Conservation (phyloP, 352 stramenopile genomes). For the Chrysophaeum taylorii region DNA sequence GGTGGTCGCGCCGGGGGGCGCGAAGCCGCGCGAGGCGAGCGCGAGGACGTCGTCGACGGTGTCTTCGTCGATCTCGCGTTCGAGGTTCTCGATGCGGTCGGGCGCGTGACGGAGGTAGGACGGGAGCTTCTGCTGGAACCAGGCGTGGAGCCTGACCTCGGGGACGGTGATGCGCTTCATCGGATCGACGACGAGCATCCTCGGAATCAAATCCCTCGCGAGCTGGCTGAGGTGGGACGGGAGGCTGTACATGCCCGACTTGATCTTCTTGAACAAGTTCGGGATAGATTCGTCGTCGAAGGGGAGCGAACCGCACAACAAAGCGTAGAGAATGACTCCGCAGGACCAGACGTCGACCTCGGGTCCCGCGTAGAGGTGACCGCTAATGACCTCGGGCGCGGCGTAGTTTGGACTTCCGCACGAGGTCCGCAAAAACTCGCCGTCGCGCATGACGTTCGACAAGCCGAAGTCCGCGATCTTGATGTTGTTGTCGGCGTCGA, state of each 20-base stretch:
- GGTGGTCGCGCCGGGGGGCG: too few relatives aligned
- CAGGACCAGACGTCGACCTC: slow-evolving; percentile 99
- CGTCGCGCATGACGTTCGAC: slow-evolving; percentile 95
- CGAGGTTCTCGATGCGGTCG: slow-evolving; percentile 84
- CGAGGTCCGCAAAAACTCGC: slow-evolving; percentile 94
- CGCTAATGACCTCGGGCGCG: slow-evolving; percentile 96
- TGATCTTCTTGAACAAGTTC: slow-evolving; percentile 99
- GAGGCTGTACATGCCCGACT: slow-evolving; percentile 93
- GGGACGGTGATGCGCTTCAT: slow-evolving; percentile 98
- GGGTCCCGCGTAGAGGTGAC: slow-evolving; percentile 91
- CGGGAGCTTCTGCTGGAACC: slow-evolving; percentile 90
- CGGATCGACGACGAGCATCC: slow-evolving; percentile 97
- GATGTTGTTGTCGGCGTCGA: slow-evolving; percentile 97
- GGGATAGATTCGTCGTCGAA: slow-evolving; percentile 98
- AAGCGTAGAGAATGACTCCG: slow-evolving; percentile 96
- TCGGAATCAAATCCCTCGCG: slow-evolving; percentile 87
- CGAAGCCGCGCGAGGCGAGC: slow-evolving; percentile 11
- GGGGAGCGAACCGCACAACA: slow-evolving; percentile 92
- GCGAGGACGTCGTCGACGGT: slow-evolving; percentile 60
- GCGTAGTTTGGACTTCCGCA: slow-evolving; percentile 95
- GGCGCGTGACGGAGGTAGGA: slow-evolving; percentile 89
- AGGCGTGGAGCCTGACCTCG: slow-evolving; percentile 88
- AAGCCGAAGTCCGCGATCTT: slow-evolving; percentile 99
- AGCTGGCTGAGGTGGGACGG: slow-evolving; percentile 89
- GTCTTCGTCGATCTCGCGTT: slow-evolving; percentile 58